A percentile compares a stretch with the other conserved stretches of the same genome.
Evolutionary conservation across 2,329 filamentous ascomycete genomes (phyloP).

Genomic region (Beauveria pseudobassiana): DNA sequence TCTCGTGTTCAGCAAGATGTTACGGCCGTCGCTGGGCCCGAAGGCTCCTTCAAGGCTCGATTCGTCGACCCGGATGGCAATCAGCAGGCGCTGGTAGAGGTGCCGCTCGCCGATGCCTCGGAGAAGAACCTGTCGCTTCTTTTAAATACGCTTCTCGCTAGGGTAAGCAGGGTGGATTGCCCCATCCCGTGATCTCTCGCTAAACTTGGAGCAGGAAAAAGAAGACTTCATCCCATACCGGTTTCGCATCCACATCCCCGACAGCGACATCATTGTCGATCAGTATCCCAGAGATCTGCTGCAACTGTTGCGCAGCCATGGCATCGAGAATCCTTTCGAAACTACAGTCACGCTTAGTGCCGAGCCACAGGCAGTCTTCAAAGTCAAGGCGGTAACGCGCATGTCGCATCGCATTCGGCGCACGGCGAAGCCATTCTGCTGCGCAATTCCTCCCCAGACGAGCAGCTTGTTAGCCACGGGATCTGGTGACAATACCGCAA

Average conservation of each 20-base stretch:
- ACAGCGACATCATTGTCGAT: slow-evolving; percentile 45
- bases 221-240: slow-evolving; percentile 56
- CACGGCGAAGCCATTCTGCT: slow-evolving; percentile 82
- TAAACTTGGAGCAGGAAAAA: slow-evolving; percentile 31
- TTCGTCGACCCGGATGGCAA: slow-evolving; percentile 77
- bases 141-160: slow-evolving; percentile 74
- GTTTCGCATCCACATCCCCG: slow-evolving; percentile 52
- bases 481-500: slow-evolving; percentile 81
- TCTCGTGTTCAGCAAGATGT: slow-evolving; percentile 71
- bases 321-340: slow-evolving; percentile 51
- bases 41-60: slow-evolving; percentile 75
- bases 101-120: slow-evolving; percentile 75
- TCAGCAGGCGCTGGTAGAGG: slow-evolving; percentile 61
- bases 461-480: slow-evolving; percentile 78
- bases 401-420: slow-evolving; percentile 81
- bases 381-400: slow-evolving; percentile 83
- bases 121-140: slow-evolving; percentile 86
- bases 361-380: slow-evolving; percentile 85
- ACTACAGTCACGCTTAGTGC: slow-evolving; percentile 48
- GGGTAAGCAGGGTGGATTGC: slow-evolving; percentile 36
- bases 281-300: slow-evolving; percentile 49
- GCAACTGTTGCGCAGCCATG: slow-evolving; percentile 46
- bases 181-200: no score
- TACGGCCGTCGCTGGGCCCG: slow-evolving; percentile 55
- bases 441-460: slow-evolving; percentile 72